These are phyloP conservation scores for Fonsecaea pedrosoi DNA, from an alignment of 2,329 filamentous ascomycete species.

Conservation along the genomic window DNA sequence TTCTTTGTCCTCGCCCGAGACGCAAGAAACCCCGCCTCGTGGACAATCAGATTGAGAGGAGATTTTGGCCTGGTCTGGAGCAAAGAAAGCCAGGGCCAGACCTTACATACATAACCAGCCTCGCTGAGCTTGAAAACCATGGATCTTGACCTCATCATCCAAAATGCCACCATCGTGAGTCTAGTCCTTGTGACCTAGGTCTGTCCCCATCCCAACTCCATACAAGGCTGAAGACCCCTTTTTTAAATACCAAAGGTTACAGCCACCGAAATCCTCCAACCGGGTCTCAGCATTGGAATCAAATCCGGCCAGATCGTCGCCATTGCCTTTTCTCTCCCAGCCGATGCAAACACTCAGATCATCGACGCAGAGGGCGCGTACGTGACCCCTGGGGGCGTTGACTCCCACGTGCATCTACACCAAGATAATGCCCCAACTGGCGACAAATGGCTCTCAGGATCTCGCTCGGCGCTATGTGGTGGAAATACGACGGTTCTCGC, in stretches of 20 bases:
- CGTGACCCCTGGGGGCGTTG: constrained; percentile 54
- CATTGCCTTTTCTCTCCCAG: constrained; percentile 51
- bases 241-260: constrained; percentile 48
- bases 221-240: constrained; percentile 19
- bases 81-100: background rate
- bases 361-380: constrained; percentile 51
- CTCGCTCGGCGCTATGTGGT: constrained; percentile 63
- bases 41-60: background rate
- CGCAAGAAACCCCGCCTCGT: background rate
- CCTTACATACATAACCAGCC: background rate
- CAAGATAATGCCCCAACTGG: constrained; percentile 54
- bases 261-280: constrained; percentile 53
- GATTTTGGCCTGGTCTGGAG: background rate
- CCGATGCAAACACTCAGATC: constrained; percentile 45
- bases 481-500: constrained; percentile 66
- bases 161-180: constrained; percentile 52
- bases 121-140: constrained; percentile 8
- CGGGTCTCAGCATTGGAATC: constrained; percentile 57
- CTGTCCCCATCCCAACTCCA: constrained; percentile 21
- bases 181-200: background rate
- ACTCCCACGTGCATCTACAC: constrained; percentile 58
- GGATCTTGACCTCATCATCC: constrained; percentile 50
- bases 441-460: constrained; percentile 58
- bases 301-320: constrained; percentile 55
- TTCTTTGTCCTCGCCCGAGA: background rate